Evolutionary conservation across 768 basidiomycete species (phyloP).

Genomic region (Boletus barrowsii): DNA sequence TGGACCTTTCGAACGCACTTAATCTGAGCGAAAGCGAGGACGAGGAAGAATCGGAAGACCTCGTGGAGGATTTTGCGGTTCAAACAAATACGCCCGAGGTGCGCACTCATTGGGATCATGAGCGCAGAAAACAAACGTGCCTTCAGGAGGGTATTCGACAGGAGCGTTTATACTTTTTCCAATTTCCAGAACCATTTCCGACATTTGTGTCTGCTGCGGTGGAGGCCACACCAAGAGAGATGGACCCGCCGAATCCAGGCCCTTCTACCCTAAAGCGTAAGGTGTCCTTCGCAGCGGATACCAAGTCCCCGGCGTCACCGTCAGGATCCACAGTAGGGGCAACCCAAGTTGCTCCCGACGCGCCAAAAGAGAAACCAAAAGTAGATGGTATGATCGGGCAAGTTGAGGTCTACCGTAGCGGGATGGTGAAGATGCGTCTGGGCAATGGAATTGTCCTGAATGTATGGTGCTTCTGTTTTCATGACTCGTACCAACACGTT

Average conservation of each 20-base stretch:
- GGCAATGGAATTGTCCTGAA: conserved; percentile 79
- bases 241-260: conserved; percentile 29
- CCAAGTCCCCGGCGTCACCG: conserved; percentile 44
- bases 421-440: conserved; percentile 82
- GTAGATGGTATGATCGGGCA: conserved; percentile 81
- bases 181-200: conserved; percentile 86
- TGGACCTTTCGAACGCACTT: conserved; percentile 57
- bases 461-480: conserved; percentile 38
- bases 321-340: conserved; percentile 21
- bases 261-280: conserved; percentile 35
- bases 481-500: not conserved
- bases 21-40: conserved; percentile 75
- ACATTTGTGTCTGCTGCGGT: conserved; percentile 48
- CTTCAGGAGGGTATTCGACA: conserved; percentile 49
- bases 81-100: conserved; percentile 42
- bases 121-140: not conserved
- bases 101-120: not conserved
- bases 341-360: conserved; percentile 17
- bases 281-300: conserved; percentile 64
- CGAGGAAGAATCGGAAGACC: conserved; percentile 76
- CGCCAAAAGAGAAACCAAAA: conserved; percentile 31
- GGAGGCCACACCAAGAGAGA: conserved; percentile 30
- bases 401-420: conserved; percentile 82
- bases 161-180: conserved; percentile 82
- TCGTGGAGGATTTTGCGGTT: conserved; percentile 65